phyloP scores from a whole-genome alignment of 2,329 filamentous ascomycete genomes.

The Exophiala calicioides region DNA sequence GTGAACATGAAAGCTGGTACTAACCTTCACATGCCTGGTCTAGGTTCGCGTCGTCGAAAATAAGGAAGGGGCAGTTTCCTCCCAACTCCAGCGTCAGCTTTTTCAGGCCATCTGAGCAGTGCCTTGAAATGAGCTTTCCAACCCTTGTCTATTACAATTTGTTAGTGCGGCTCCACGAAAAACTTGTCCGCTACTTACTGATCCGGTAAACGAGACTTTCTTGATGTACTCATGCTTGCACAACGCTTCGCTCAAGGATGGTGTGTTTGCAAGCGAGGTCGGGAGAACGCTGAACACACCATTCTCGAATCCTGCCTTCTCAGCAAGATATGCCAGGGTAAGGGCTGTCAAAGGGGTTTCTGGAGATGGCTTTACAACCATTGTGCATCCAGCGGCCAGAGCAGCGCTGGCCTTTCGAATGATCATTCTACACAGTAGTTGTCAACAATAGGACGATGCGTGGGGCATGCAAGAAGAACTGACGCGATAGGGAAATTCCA shows the following conservation, averaged over 20 bases:
- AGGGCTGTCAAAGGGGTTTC: conserved; percentile 62
- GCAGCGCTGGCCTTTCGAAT: conserved; percentile 67
- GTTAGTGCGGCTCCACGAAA: too few relatives aligned
- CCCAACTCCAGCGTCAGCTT: conserved; percentile 65
- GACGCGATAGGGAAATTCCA: conserved; percentile 73
- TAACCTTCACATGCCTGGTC: conserved; percentile 38
- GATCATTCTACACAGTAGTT: too few relatives aligned
- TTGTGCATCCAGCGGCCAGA: conserved; percentile 66
- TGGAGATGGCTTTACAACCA: conserved; percentile 68
- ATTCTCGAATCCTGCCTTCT: conserved; percentile 56
- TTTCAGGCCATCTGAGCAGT: conserved; percentile 61
- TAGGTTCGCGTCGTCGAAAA: conserved; percentile 64
- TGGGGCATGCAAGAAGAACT: too few relatives aligned
- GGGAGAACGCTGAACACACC: conserved; percentile 63
- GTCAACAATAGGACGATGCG: too few relatives aligned
- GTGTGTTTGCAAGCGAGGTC: conserved; percentile 44
- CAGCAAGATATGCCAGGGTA: conserved; percentile 65
- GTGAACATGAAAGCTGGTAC: too few relatives aligned
- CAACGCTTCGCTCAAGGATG: conserved; percentile 48
- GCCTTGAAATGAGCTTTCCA: conserved; percentile 61
- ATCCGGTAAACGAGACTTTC: conserved; percentile 60
- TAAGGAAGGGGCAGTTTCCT: conserved; percentile 63
- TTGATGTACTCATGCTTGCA: conserved; percentile 57
- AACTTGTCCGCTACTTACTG: too few relatives aligned
- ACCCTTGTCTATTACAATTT: too few relatives aligned